phyloP scores from a whole-genome alignment of 805 yeast genomes.

The Candida lessepsii region DNA sequence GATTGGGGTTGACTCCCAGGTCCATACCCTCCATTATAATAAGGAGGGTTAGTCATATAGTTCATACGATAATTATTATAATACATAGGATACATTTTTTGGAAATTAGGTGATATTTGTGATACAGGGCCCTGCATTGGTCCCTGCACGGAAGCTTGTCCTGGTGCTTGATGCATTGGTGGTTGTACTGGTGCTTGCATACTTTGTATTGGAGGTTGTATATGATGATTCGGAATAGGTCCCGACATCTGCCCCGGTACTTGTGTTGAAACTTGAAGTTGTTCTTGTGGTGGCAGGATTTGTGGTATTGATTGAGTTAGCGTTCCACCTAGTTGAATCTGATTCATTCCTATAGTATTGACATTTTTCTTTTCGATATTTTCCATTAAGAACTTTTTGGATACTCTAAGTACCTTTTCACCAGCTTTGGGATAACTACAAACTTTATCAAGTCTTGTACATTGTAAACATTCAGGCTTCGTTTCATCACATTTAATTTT shows the following conservation, averaged over 20 bases:
- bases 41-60: background rate
- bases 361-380: background rate
- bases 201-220: too few relatives aligned
- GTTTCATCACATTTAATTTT: constrained; percentile 44
- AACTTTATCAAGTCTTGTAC: constrained; percentile 31
- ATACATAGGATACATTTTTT: background rate
- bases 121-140: background rate
- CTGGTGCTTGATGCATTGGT: too few relatives aligned
- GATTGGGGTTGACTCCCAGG: background rate
- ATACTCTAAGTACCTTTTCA: constrained; percentile 34
- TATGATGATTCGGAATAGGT: too few relatives aligned
- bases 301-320: background rate
- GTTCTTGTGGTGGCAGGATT: too few relatives aligned
- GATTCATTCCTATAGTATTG: background rate
- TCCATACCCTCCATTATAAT: background rate
- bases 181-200: too few relatives aligned
- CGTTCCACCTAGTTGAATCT: background rate
- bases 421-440: constrained; percentile 39
- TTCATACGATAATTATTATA: background rate
- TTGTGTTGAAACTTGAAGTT: too few relatives aligned
- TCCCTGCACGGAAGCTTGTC: too few relatives aligned
- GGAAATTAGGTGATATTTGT: background rate
- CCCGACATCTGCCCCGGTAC: too few relatives aligned
- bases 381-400: constrained; percentile 16
- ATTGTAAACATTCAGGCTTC: constrained; percentile 36